Evolutionary conservation across 2,329 filamentous ascomycete species (phyloP), one percentile per base, ranked within the genome.

Genomic region (Hymenoscyphus albidus): DNA sequence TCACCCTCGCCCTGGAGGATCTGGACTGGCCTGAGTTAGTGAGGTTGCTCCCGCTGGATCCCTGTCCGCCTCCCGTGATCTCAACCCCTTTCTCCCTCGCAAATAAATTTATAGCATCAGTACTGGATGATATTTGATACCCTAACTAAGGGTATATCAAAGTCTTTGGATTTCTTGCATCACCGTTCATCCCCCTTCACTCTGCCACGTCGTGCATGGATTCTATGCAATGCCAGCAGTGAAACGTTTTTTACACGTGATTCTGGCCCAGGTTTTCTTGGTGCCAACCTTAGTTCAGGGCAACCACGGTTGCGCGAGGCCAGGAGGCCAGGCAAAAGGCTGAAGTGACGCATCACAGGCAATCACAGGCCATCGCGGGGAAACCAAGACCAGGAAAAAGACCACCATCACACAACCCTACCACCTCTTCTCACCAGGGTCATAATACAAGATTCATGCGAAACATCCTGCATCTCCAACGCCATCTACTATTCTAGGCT

Each of bases 151-250:
- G 5, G 35, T 7, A 35, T 6, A 9, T 35, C 35, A 35, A 35
- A 35, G 9, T 35, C 35, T 35, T 35, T 7, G 5, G 35, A 35
- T 35, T 35, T 35, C 35, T 35, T 35, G 6, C 5, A 35, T 35
- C 35, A 6, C 9, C 22, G 22, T 51, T 51, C 12, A 7, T 51
- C 22, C 12, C 12, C 55, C 51, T 32, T 27, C 39, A 59, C 62
- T 61, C 39, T 64, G 65, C 65, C 65, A 66, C 65, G 62, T 66
- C 65, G 65, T 66, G 62, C 62, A 64, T 64, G 62, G 58, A 32
- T 44, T 58, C 22, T 44, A 57, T 40, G 58, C 42, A 22, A 38
- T 57, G 18, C 48, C 48, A 54, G 13, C 48, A 27, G 44, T 54
- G 48, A 54, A 54, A 54, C 48, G 48, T 54, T 54, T 54, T 54